Base-by-base conservation (phyloP, 257 asterid species). In the Cinchona pubescens region DNA sequence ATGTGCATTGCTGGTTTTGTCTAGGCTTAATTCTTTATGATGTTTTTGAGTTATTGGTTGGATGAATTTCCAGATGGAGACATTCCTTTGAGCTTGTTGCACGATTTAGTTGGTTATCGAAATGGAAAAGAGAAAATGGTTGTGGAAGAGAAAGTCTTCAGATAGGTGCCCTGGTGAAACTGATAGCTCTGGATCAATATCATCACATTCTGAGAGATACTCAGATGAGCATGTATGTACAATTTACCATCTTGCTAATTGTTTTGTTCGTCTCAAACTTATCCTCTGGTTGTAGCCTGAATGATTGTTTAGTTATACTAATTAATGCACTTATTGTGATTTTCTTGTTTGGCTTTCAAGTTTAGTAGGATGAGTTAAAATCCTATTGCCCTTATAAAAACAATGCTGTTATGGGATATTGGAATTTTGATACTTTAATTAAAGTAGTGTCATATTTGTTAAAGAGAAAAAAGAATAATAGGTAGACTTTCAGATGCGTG, bases 101-200 rank as follows among this genome's bases (percentile, higher is more conserved):
- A 71, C 27, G 72, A 75, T 77, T 75, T 73, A 69, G 65, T 70
- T 30, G 74, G 43, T 40, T 40, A 30, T 61, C 61, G 78, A 62
- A 78, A 88, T 87, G 96, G 95, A 91, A 46, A 87, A 87, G 80
- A 84, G 90, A 83, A 91, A 91, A 74, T 91, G 96, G 95, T 79
- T 85, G 73, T 91, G 93, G 96, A 91, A 86, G 83, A 91, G 82
- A 81, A 86, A 80, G 78, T 77, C 89, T 72, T 83, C 90, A 1
- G 96, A 89, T 76, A 85, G 87, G 83, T 86, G 93, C 74, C 87
- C 93, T 0, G 94, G 94, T 32, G 94, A 87, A 79, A 86, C 88
- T 53, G 96, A 89, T 69, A 87, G 93, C 83, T 86, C 93, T 0
- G 90, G 87, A 45, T 88, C 91, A 18, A 65, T 86, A 83, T 86